Evolutionary conservation across 1,284 basidiomycete species (phyloP), one percentile per base, ranked within the genome.

Genomic region (Ustilago shanxiensis): DNA sequence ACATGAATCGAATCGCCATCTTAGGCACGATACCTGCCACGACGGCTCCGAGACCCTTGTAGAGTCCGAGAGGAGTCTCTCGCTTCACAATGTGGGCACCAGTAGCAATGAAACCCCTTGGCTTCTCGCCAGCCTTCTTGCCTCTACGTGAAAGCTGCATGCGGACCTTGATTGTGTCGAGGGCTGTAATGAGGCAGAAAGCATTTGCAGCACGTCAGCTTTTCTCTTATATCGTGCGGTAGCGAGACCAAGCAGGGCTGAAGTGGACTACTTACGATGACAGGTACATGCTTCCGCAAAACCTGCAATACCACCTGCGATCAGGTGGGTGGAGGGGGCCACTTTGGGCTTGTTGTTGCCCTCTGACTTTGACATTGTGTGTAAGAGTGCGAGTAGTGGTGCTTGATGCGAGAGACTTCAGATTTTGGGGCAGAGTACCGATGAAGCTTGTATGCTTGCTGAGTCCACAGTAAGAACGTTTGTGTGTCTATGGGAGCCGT

Each of bases 1-100:
- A 94, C 44, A 97, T 95, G 87, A 99, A 99, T 47, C 97, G 93
- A 85, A 96, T 98, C 59, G 95, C 95, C 97, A 99, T 99, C 89
- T 99, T 99, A 5, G 97, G 97, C 1, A 98, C 95, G 86, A 99
- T 99, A 31, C 86, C 86, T 13, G 94, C 93, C 24, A 97, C 89
- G 39, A 99, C 96, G n/a, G 96, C 96, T 44, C 96, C 96, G 47
- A 99, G 91, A 83, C 95, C 97, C 87, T 99, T 99, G 91, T 99
- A 99, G 45, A 99, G 88, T 18, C 97, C 97, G 20, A 98, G 90
- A 0, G 94, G 93, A 5, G 95, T 96, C 88, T 99, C 96, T 53
- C 95, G 91, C 74, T 90, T 90, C 33, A 95, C 91, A 77, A 99
- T 99, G 87, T 93, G 91, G 20, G 90, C 88, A 24, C 95, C 96